Evolutionary conservation across 108 stramenopile species (phyloP).

Genomic region (Discostella pseudostelligera): DNA sequence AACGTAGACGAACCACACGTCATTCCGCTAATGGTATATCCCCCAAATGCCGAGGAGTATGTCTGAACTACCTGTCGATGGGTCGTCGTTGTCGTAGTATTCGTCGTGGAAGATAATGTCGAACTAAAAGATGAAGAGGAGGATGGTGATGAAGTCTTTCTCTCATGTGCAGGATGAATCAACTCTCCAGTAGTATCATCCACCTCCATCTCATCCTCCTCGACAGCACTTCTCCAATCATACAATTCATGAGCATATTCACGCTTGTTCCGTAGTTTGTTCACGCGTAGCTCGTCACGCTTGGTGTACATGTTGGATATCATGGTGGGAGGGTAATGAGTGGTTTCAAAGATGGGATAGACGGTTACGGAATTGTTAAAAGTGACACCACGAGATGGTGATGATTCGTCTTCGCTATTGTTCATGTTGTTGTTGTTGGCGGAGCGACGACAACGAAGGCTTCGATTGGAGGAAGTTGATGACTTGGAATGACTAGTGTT

Average conservation of each 20-base stretch:
- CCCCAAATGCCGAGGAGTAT: conserved; percentile 18
- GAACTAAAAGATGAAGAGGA: too few species aligned
- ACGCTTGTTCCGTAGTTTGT: conserved; percentile 44
- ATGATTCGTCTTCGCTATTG: too few species aligned
- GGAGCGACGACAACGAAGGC: neutral
- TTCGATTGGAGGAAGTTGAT: neutral
- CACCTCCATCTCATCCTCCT: conserved; percentile 44
- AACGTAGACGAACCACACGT: neutral
- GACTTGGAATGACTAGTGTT: too few species aligned
- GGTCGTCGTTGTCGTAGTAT: too few species aligned
- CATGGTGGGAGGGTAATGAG: conserved; percentile 30
- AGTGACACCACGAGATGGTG: conserved; percentile 21
- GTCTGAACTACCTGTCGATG: conserved; percentile 18
- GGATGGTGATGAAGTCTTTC: too few species aligned
- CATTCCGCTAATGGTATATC: conserved; percentile 9
- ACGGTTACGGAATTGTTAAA: conserved; percentile 37
- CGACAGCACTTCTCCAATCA: conserved; percentile 50
- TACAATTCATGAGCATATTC: conserved; percentile 44
- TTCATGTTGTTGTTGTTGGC: too few species aligned
- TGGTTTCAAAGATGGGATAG: conserved; percentile 29
- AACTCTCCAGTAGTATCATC: conserved; percentile 27
- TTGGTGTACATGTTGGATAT: conserved; percentile 31
- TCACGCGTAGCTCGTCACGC: conserved; percentile 30
- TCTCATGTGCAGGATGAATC: conserved; percentile 49
- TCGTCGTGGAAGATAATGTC: too few species aligned